Conservation (phyloP, 331 rosid genomes). For the Dryas integrifolia region DNA sequence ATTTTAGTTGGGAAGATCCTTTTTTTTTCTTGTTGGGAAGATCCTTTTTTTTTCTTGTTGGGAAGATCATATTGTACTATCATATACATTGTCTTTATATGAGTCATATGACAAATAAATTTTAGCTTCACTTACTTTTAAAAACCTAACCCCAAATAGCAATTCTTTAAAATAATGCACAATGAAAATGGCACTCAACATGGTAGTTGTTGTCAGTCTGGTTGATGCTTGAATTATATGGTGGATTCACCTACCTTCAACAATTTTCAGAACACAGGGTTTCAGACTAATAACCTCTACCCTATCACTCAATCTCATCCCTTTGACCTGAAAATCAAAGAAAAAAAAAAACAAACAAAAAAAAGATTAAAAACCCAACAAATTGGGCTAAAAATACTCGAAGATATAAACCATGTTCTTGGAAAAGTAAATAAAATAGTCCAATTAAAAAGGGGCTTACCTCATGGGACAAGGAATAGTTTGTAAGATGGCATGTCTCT, state of each 20-base stretch:
- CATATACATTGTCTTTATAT: not conserved
- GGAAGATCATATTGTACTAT: not conserved
- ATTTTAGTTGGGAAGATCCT: not conserved
- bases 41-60: not conserved
- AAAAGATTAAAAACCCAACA: not conserved
- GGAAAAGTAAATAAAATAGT: not conserved
- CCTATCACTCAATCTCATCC: constrained; percentile 62
- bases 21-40: too few relatives aligned
- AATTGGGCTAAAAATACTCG: not conserved
- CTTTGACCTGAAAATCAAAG: constrained; percentile 52
- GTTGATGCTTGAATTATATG: not conserved
- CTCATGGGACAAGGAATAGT: constrained; percentile 82
- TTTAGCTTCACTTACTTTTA: not conserved
- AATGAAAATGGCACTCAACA: not conserved
- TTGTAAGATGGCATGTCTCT: constrained; percentile 87
- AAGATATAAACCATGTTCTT: not conserved
- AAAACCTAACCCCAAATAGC: not conserved
- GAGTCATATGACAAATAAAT: not conserved
- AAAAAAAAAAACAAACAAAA: not conserved
- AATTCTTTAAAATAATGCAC: not conserved
- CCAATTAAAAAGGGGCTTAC: constrained; percentile 21
- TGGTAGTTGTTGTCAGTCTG: not conserved
- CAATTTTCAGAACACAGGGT: constrained; percentile 77
- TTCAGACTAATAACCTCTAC: constrained; percentile 65
- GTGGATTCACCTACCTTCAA: constrained; percentile 80